A percentile compares a stretch with the other conserved stretches of the same genome.
Conservation (phyloP, 2,329 filamentous ascomycete species). For the Teratosphaeriaceae sp. region DNA sequence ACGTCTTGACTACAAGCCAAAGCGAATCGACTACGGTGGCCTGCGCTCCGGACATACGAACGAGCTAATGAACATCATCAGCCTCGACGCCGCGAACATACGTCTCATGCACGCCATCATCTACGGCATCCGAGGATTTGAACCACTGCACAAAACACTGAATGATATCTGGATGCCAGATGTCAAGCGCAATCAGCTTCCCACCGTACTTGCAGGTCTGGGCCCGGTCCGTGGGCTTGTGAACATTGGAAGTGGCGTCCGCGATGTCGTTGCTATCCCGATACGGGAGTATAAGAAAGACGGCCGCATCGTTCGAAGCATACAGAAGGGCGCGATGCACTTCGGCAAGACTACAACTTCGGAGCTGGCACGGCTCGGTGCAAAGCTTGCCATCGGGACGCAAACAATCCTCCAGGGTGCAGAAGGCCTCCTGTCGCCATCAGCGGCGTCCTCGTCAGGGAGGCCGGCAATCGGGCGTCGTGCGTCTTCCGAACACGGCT, state of each 20-base stretch:
- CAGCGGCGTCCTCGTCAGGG: constrained; percentile 11
- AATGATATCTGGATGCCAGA: constrained; percentile 98
- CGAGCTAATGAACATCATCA: constrained; percentile 98
- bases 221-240: constrained; percentile 86
- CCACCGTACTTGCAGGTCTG: constrained; percentile 78
- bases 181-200: constrained; percentile 81
- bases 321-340: constrained; percentile 80
- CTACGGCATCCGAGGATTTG: constrained; percentile 86
- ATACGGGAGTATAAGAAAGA: constrained; percentile 92
- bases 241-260: constrained; percentile 82
- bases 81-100: constrained; percentile 83
- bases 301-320: constrained; percentile 81
- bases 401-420: constrained; percentile 88
- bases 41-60: constrained; percentile 89
- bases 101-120: constrained; percentile 82
- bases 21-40: constrained; percentile 92
- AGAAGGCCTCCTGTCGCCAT: constrained; percentile 63
- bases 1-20: constrained; percentile 94
- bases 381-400: constrained; percentile 89
- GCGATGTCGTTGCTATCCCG: constrained; percentile 80
- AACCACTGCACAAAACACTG: constrained; percentile 78
- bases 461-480: constrained; percentile 10
- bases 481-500: constrained; percentile 28
- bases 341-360: constrained; percentile 93
- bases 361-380: constrained; percentile 88